These are phyloP conservation scores for Buxus sempervirens DNA, from an alignment of 164 flowering plant genomes.

Conservation along the genomic window DNA sequence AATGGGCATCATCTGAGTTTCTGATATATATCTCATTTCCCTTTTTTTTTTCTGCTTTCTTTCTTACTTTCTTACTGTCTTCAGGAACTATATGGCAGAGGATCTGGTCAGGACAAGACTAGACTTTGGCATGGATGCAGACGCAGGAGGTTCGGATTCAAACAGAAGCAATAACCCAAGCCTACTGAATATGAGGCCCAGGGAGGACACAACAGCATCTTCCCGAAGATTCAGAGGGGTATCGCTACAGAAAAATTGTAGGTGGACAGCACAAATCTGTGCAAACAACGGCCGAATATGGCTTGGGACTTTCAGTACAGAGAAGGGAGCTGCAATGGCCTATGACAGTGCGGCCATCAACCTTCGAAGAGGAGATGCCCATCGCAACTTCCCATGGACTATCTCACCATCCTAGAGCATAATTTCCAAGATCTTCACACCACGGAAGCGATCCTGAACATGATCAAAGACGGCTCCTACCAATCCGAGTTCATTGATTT, in stretches of 20 bases:
- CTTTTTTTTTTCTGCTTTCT: no score
- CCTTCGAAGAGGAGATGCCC: slow-evolving; percentile 37
- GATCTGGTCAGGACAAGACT: slow-evolving; percentile 20
- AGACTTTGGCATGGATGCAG: not conserved
- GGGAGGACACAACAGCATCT: not conserved
- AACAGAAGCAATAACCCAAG: slow-evolving; percentile 25
- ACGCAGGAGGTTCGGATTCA: slow-evolving; percentile 24
- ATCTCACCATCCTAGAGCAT: slow-evolving; percentile 29
- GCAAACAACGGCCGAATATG: slow-evolving; percentile 49
- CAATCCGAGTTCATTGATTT: not conserved
- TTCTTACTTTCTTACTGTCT: no score
- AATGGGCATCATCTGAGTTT: no score
- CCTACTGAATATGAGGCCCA: slow-evolving; percentile 21
- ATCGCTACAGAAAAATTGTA: slow-evolving; percentile 44
- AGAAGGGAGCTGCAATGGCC: slow-evolving; percentile 53
- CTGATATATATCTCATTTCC: not conserved
- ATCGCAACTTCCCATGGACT: slow-evolving; percentile 45
- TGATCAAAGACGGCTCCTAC: slow-evolving; percentile 17
- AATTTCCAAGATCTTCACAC: slow-evolving; percentile 30
- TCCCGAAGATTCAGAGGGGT: slow-evolving; percentile 43
- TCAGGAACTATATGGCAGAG: slow-evolving; percentile 17
- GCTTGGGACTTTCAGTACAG: slow-evolving; percentile 58
- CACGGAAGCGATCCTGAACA: slow-evolving; percentile 20
- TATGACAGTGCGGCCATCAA: slow-evolving; percentile 56
- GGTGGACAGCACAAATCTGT: slow-evolving; percentile 70